A percentile compares a stretch with the other conserved stretches of the same genome.
Evolutionary conservation across 805 yeast genomes (phyloP).

Genomic region (Ogataea sp.): DNA sequence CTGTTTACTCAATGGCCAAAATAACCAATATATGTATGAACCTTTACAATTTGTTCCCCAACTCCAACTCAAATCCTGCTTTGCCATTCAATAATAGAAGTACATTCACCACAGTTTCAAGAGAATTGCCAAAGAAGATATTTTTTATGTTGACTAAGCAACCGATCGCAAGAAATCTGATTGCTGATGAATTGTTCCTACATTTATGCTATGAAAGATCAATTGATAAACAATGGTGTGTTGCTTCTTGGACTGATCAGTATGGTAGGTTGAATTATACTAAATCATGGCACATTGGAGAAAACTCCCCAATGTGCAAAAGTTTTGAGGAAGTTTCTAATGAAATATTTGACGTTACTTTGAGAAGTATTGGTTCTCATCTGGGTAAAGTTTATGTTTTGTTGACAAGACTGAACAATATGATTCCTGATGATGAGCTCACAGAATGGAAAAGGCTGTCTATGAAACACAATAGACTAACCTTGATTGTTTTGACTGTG

Average conservation of each 20-base stretch:
- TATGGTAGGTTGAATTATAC: conserved; percentile 55
- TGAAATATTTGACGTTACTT: conserved; percentile 58
- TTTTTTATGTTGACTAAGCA: conserved; percentile 34
- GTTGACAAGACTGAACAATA: conserved; percentile 61
- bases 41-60: conserved; percentile 52
- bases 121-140: conserved; percentile 33
- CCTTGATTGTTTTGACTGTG: conserved; percentile 63
- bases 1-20: conserved; percentile 25
- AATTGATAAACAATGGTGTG: conserved; percentile 73
- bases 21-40: conserved; percentile 40
- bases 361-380: conserved; percentile 30
- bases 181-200: conserved; percentile 65
- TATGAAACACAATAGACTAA: conserved; percentile 43
- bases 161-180: conserved; percentile 27
- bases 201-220: conserved; percentile 86
- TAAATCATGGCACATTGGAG: conserved; percentile 51
- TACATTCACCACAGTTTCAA: conserved; percentile 30
- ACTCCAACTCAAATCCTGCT: conserved; percentile 1
- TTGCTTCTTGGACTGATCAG: conserved; percentile 87
- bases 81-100: conserved; percentile 17
- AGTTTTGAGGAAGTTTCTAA: conserved; percentile 51
- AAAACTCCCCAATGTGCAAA: conserved; percentile 22
- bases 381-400: conserved; percentile 56
- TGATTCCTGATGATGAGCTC: conserved; percentile 75
- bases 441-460: conserved; percentile 73